Evolutionary conservation across 2,329 filamentous ascomycete genomes (phyloP).

Genomic region (Neopestalotiopsis sp.): DNA sequence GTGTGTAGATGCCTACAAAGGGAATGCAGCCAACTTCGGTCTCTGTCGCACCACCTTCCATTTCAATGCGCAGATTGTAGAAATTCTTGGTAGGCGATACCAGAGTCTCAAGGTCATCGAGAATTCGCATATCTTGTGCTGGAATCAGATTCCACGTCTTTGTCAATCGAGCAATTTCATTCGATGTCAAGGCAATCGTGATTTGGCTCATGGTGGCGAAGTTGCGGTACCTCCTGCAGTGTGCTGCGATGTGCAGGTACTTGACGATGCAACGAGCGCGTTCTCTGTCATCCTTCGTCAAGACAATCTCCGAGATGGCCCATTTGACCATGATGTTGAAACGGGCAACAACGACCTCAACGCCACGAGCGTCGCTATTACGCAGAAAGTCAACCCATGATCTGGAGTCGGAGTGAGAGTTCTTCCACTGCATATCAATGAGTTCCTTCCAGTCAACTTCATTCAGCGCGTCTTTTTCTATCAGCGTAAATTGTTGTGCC

Average conservation of each 20-base stretch:
- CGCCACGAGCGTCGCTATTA: conserved; percentile 72
- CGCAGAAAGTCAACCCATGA: conserved; percentile 85
- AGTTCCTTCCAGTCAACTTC: conserved; percentile 90
- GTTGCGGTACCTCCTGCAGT: conserved; percentile 78
- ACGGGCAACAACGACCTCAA: conserved; percentile 83
- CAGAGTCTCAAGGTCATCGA: conserved; percentile 72
- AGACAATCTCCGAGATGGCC: conserved; percentile 78
- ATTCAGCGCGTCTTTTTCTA: conserved; percentile 84
- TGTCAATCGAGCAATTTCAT: conserved; percentile 70
- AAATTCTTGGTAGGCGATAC: conserved; percentile 82
- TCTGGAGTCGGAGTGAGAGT: conserved; percentile 66
- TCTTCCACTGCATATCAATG: conserved; percentile 83
- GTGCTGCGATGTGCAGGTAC: conserved; percentile 79
- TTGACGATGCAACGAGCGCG: conserved; percentile 79
- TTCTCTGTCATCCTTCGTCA: conserved; percentile 75
- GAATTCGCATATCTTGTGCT: conserved; percentile 65
- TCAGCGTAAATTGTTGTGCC: conserved; percentile 83
- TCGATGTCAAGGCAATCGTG: conserved; percentile 75
- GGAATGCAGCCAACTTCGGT: conserved; percentile 77
- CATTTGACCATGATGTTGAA: conserved; percentile 92
- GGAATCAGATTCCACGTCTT: conserved; percentile 77
- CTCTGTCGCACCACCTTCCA: conserved; percentile 67
- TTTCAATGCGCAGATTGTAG: conserved; percentile 75
- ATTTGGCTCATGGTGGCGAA: conserved; percentile 86
- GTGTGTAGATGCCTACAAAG: conserved; percentile 83